Conservation (phyloP, 805 yeast genomes). For the Cyberlindnera euphorbiiphila region DNA sequence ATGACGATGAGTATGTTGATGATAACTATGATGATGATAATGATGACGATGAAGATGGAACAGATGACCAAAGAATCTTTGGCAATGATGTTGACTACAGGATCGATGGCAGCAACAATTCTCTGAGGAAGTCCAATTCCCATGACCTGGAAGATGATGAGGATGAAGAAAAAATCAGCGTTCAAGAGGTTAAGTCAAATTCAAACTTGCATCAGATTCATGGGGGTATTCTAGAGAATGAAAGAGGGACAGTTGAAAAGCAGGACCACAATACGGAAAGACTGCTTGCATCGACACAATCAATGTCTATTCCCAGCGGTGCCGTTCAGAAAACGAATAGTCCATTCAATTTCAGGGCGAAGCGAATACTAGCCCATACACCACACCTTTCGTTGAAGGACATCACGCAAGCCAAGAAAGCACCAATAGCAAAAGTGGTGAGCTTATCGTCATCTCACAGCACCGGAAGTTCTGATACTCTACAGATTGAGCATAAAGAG, state of each 20-base stretch:
- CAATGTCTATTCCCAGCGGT: too few species aligned
- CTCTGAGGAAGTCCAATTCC: too few species aligned
- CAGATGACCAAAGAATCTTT: too few species aligned
- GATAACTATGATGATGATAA: constrained; percentile 1
- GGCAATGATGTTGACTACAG: too few species aligned
- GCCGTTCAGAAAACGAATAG: constrained; percentile 10
- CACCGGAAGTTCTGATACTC: neutral
- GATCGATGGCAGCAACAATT: too few species aligned
- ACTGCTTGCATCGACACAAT: too few species aligned
- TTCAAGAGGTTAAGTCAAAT: too few species aligned
- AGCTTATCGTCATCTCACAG: constrained; percentile 8
- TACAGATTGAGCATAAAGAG: neutral
- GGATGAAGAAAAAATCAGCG: too few species aligned
- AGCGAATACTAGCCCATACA: constrained; percentile 4
- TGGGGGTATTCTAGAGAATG: too few species aligned
- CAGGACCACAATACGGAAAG: too few species aligned
- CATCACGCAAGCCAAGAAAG: constrained; percentile 9
- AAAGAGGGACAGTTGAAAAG: neutral
- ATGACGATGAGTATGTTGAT: neutral
- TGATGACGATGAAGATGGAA: constrained; percentile 2
- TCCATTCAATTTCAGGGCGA: constrained; percentile 16
- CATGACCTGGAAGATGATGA: too few species aligned
- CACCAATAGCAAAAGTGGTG: constrained; percentile 14
- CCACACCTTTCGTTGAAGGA: constrained; percentile 16
- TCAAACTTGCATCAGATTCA: too few species aligned